Base-by-base conservation (phyloP, 768 basidiomycete species). In the Phanerochaete sordida region DNA sequence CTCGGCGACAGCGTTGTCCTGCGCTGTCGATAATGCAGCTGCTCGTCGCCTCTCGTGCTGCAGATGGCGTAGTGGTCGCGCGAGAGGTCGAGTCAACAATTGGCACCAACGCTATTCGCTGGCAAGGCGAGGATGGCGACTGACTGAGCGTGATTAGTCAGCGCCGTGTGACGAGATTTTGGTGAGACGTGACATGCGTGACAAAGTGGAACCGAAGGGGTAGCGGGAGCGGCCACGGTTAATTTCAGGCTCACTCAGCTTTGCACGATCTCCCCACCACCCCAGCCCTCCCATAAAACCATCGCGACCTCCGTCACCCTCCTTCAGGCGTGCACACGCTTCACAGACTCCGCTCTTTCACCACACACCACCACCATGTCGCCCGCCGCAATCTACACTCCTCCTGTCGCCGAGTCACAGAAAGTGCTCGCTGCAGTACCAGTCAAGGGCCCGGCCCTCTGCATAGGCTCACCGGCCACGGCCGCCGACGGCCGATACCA, bases 401-500 rank as follows among this genome's bases (percentile, higher is more conserved):
- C 61, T 27, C 59, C 71, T 26, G 58, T 59, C 48, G 37, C 33
- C 63, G 58, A 65, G 54, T 67, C 56, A 64, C 66, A 60, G 65
- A 69, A 65, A 58, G 68, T 66, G 8, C 37, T 63, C 27, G 64
- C 65, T 0, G 71, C 69, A 16, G 71, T 71, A 30, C 61, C 65
- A 27, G 58, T 60, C 21, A 69, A 81, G 66, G 84, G 83, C 15
- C 72, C 80, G 46, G 83, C 83, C 7, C 80, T 95, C 52, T 88
- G 82, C 55, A 84, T 95, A 63, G 91, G 93, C 57, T 92, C 92
- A 8, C 83, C 87, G 21, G 76, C 81, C 3, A 90, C 91, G 0
- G 93, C 92, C 3, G 81, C 84, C 69, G 84, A 92, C 68, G 93
- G 93, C 31, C 81, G 79, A 69, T 93, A 93, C 69, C 91, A 93